These are phyloP conservation scores for Leccinum broughii DNA, from an alignment of 768 basidiomycete genomes.

Conservation along the genomic window DNA sequence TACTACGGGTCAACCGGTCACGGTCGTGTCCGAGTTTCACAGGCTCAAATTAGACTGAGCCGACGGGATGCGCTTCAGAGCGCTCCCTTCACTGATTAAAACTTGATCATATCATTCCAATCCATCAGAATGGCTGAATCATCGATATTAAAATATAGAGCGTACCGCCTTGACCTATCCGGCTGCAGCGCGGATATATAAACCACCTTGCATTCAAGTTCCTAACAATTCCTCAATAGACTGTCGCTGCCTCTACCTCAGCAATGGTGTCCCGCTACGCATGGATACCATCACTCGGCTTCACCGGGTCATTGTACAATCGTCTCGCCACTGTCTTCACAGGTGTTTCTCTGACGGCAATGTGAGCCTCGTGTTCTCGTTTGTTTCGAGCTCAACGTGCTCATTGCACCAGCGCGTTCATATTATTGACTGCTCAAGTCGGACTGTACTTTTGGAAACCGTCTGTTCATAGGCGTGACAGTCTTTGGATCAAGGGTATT, in stretches of 20 bases:
- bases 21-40: too few species aligned
- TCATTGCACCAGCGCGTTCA: conserved; percentile 12
- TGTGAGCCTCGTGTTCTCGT: conserved; percentile 8
- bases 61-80: neutral
- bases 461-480: conserved; percentile 15
- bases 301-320: conserved; percentile 10
- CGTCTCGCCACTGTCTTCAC: conserved; percentile 8
- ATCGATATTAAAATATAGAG: neutral
- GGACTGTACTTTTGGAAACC: conserved; percentile 24
- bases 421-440: conserved; percentile 26
- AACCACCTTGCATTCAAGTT: neutral
- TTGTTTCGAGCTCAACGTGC: neutral
- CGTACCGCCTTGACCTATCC: conserved; percentile 2
- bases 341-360: conserved; percentile 13
- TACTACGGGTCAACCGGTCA: too few species aligned
- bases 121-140: neutral
- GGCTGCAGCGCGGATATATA: conserved; percentile 13
- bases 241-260: neutral
- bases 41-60: too few species aligned
- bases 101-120: neutral
- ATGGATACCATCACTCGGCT: neutral
- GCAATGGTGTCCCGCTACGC: conserved; percentile 4
- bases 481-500: conserved; percentile 23
- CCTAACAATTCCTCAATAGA: neutral
- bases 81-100: neutral